phyloP scores from a whole-genome alignment of 1,139 yeast species.

The Kurtzmaniella quercitrusa region DNA sequence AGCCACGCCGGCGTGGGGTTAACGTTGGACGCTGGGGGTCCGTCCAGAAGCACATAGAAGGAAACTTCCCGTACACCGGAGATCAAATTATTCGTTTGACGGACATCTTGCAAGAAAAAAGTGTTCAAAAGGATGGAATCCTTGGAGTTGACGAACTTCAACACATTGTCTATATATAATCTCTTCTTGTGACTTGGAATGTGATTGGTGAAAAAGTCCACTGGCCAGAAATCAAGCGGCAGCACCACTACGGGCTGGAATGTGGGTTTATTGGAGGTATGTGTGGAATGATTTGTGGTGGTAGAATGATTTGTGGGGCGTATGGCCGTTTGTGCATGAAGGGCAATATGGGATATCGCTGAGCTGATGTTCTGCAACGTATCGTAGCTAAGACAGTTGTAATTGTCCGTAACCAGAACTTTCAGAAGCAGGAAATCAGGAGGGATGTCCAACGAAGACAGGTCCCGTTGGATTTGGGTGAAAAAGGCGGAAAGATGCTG shows the following conservation, averaged over 20 bases:
- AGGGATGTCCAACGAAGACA: background rate
- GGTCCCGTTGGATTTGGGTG: background rate
- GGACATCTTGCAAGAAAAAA: constrained; percentile 37
- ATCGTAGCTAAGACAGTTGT: background rate
- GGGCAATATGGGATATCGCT: background rate
- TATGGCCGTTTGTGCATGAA: background rate
- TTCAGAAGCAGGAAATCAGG: background rate
- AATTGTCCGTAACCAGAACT: background rate
- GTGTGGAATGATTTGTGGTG: background rate
- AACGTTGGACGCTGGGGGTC: background rate
- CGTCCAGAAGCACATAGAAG: constrained; percentile 18
- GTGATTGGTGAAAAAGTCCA: constrained; percentile 7
- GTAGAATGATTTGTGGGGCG: background rate
- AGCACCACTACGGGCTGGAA: constrained; percentile 11
- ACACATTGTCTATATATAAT: constrained; percentile 30
- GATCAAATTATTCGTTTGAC: constrained; percentile 47
- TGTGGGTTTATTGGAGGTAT: background rate
- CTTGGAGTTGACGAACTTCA: constrained; percentile 32
- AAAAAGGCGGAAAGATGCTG: background rate
- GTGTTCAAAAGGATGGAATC: constrained; percentile 13
- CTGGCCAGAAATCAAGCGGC: constrained; percentile 18
- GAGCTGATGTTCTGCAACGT: background rate
- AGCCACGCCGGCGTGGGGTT: background rate
- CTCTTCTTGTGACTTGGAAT: background rate
- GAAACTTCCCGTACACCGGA: constrained; percentile 41